phyloP scores from a whole-genome alignment of 257 asterid genomes.

The Penstemon davidsonii region DNA sequence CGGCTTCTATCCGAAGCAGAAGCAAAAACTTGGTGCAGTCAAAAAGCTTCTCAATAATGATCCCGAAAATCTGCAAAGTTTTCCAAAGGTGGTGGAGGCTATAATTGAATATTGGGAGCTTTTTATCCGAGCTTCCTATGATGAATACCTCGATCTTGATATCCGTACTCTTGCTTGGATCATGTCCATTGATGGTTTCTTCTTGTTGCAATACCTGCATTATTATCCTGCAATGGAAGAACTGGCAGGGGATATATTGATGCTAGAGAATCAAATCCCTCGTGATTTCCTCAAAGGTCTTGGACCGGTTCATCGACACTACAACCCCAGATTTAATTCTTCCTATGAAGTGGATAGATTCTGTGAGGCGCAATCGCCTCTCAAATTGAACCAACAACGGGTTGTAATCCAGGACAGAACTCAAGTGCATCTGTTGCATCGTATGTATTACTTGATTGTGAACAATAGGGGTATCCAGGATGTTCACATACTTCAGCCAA shows the following conservation, averaged over 20 bases:
- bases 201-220: constrained; percentile 24
- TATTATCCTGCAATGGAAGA: no score
- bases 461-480: neutral
- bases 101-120: constrained; percentile 20
- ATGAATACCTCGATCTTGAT: constrained; percentile 27
- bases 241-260: constrained; percentile 4
- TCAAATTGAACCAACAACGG: neutral
- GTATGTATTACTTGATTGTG: constrained; percentile 27
- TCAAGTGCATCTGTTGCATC: constrained; percentile 24
- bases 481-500: no score
- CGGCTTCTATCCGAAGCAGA: constrained; percentile 30
- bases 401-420: neutral
- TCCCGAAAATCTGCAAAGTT: neutral
- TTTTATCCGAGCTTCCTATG: constrained; percentile 15
- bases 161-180: constrained; percentile 14
- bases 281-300: no score
- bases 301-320: neutral
- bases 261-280: constrained; percentile 39
- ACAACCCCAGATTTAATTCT: no score
- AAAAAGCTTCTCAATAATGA: neutral
- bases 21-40: constrained; percentile 15
- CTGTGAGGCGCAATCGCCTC: constrained; percentile 27
- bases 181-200: constrained; percentile 23
- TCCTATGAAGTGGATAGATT: neutral
- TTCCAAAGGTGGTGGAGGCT: neutral